These are phyloP conservation scores for Acacia melanoxylon DNA, from an alignment of 306 rosid species.

Conservation along the genomic window DNA sequence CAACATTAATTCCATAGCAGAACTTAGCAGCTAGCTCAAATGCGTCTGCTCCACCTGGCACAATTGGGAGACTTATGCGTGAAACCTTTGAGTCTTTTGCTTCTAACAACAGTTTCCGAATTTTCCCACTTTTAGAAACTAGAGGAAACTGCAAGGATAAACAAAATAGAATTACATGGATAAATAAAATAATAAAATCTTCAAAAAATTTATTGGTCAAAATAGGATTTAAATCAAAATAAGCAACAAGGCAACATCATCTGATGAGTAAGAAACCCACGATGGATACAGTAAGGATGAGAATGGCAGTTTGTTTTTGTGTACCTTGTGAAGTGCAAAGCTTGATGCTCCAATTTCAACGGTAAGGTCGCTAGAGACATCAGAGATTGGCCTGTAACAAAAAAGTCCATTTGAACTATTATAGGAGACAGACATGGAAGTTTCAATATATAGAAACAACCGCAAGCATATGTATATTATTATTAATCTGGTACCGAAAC, in stretches of 20 bases:
- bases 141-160: constrained; percentile 60
- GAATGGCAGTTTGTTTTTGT: background rate
- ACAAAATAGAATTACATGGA: background rate
- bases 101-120: constrained; percentile 58
- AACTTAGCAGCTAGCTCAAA: constrained; percentile 71
- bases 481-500: constrained; percentile 15
- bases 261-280: background rate
- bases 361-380: constrained; percentile 70
- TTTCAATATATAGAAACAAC: background rate
- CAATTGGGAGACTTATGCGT: constrained; percentile 42
- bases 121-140: constrained; percentile 66
- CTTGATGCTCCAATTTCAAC: constrained; percentile 64
- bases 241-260: background rate
- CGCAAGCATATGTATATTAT: constrained; percentile 30
- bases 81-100: constrained; percentile 61
- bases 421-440: constrained; percentile 22
- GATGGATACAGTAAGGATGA: background rate
- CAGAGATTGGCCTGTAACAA: constrained; percentile 76
- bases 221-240: background rate
- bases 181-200: background rate
- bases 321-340: constrained; percentile 77
- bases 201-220: no score
- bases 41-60: constrained; percentile 74
- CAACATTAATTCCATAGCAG: constrained; percentile 62
- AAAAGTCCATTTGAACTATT: constrained; percentile 14